Conservation (phyloP, 306 rosid species). For the barrel medic (Medicago truncatula) region DNA sequence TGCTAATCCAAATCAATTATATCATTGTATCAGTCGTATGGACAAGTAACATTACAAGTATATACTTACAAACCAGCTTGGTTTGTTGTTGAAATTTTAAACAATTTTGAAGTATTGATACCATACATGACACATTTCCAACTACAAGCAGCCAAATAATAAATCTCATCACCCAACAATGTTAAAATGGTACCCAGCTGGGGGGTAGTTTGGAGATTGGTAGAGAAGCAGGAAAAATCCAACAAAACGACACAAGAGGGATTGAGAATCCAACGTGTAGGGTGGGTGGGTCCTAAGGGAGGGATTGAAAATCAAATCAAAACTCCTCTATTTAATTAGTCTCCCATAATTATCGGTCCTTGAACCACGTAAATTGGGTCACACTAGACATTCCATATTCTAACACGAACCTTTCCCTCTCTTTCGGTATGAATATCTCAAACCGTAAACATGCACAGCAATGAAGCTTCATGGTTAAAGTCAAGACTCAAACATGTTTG, state of each 20-base stretch:
- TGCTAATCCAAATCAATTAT: too few relatives aligned
- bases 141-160: background rate
- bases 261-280: slow-evolving; percentile 54
- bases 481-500: slow-evolving; percentile 1
- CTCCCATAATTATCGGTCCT: slow-evolving; percentile 68
- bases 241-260: slow-evolving; percentile 35
- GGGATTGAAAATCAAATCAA: background rate
- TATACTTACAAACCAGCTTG: too few relatives aligned
- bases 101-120: too few relatives aligned
- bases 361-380: slow-evolving; percentile 39
- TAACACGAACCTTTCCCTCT: too few relatives aligned
- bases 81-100: too few relatives aligned
- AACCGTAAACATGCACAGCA: background rate
- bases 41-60: too few relatives aligned
- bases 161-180: background rate
- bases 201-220: background rate
- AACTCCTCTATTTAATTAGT: background rate
- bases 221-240: slow-evolving; percentile 13
- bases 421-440: too few relatives aligned
- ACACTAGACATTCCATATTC: background rate
- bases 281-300: slow-evolving; percentile 50
- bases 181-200: background rate
- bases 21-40: too few relatives aligned
- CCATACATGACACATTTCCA: too few relatives aligned
- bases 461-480: slow-evolving; percentile 24